A percentile compares a stretch with the other conserved stretches of the same genome.
phyloP scores from a whole-genome alignment of 1,139 yeast genomes.

The Kluyveromyces sp. region DNA sequence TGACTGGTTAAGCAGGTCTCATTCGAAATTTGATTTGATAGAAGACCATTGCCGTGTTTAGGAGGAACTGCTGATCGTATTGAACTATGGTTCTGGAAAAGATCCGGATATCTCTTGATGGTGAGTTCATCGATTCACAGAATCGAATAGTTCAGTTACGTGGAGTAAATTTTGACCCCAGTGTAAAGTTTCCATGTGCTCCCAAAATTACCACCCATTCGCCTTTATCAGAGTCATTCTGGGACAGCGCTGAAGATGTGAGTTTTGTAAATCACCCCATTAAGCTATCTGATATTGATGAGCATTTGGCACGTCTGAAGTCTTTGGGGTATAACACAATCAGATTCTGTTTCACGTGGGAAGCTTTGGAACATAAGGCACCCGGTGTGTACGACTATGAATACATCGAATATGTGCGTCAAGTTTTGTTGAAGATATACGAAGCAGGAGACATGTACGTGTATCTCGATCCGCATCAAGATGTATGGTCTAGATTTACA shows the following conservation, averaged over 20 bases:
- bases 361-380: conserved; percentile 82
- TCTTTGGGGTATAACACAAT: conserved; percentile 78
- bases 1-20: too few relatives aligned
- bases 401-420: conserved; percentile 62
- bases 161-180: conserved; percentile 80
- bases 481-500: conserved; percentile 82
- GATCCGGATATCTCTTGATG: conserved; percentile 29
- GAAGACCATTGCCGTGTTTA: neutral
- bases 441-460: conserved; percentile 71
- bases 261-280: conserved; percentile 81
- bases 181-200: conserved; percentile 59
- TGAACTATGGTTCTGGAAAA: conserved; percentile 12
- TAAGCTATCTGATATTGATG: conserved; percentile 62
- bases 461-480: conserved; percentile 86
- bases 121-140: conserved; percentile 52
- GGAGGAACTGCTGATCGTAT: neutral
- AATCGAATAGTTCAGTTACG: conserved; percentile 60
- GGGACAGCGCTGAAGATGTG: conserved; percentile 62
- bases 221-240: conserved; percentile 42
- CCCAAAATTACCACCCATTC: conserved; percentile 53
- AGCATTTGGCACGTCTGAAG: conserved; percentile 62
- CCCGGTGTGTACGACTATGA: conserved; percentile 80
- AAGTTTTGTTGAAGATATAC: conserved; percentile 52
- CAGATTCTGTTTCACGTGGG: conserved; percentile 82
- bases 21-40: neutral